Conservation (phyloP, 2,329 filamentous ascomycete species). For the Ophiostoma sp. region DNA sequence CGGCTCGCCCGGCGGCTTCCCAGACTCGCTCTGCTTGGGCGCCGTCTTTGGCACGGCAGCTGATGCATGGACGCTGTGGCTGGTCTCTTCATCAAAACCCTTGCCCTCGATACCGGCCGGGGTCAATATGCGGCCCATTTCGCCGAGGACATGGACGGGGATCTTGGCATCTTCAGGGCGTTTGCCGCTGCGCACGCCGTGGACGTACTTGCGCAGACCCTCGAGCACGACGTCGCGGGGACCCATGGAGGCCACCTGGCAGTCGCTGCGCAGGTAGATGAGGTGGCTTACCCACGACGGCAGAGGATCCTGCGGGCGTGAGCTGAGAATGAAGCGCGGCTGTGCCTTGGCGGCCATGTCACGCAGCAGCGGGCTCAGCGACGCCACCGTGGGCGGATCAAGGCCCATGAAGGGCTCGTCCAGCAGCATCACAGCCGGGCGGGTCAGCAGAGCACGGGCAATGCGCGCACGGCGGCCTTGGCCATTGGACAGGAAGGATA, state of each 20-base stretch:
- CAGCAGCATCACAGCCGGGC: conserved; percentile 74
- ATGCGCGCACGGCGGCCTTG: conserved; percentile 85
- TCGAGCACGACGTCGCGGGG: conserved; percentile 57
- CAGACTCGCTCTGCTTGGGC: conserved; percentile 25
- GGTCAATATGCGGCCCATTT: conserved; percentile 47
- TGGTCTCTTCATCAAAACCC: conserved; percentile 33
- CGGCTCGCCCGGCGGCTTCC: conserved; percentile 52
- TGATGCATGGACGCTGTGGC: background rate
- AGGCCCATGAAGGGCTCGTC: conserved; percentile 97
- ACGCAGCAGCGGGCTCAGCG: conserved; percentile 65
- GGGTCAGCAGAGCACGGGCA: conserved; percentile 72
- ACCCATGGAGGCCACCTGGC: conserved; percentile 62
- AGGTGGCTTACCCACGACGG: conserved; percentile 89
- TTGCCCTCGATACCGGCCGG: conserved; percentile 37
- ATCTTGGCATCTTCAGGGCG: conserved; percentile 44
- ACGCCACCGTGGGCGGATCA: conserved; percentile 73
- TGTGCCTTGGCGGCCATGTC: conserved; percentile 59
- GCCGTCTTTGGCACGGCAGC: background rate
- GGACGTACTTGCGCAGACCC: conserved; percentile 46
- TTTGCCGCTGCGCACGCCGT: conserved; percentile 42
- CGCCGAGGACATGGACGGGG: conserved; percentile 45
- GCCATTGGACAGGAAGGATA: conserved; percentile 87
- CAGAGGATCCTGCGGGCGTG: conserved; percentile 78
- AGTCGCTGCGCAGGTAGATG: conserved; percentile 63
- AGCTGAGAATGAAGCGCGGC: conserved; percentile 69